Evolutionary conservation across 2,329 filamentous ascomycete species (phyloP).

Genomic region (Alternaria ventricosa): DNA sequence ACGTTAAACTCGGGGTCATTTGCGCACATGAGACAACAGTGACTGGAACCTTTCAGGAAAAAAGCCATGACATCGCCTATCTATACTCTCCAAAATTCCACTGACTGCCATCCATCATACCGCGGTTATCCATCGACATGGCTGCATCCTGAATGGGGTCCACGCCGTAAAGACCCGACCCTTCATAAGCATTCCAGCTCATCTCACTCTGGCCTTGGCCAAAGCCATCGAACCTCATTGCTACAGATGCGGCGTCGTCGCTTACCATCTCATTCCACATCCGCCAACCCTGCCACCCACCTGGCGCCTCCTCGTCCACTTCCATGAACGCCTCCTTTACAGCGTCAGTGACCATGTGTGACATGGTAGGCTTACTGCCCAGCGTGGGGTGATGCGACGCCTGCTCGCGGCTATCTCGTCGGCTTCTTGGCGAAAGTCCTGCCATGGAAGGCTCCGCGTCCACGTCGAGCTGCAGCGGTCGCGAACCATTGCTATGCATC

Average conservation of each 20-base stretch:
- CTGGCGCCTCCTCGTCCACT: slow-evolving; percentile 34
- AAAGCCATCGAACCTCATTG: slow-evolving; percentile 1
- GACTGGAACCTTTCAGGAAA: rapidly evolving
- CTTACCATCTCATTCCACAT: slow-evolving; percentile 38
- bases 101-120: slow-evolving; percentile 16
- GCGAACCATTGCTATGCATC: not conserved
- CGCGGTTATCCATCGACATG: slow-evolving; percentile 3
- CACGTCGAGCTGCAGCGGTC: slow-evolving; percentile 6
- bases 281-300: slow-evolving; percentile 37
- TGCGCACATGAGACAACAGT: not conserved
- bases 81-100: slow-evolving; percentile 28
- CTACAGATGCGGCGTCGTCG: not conserved
- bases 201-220: slow-evolving; percentile 10
- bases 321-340: slow-evolving; percentile 41
- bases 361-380: slow-evolving; percentile 7
- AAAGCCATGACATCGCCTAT: not conserved
- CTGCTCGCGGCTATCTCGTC: not conserved
- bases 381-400: not conserved
- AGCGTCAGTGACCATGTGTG: slow-evolving; percentile 27
- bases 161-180: slow-evolving; percentile 3
- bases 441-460: slow-evolving; percentile 1
- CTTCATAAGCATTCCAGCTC: slow-evolving; percentile 12
- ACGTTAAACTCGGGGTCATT: not conserved
- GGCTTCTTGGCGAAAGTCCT: not conserved
- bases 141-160: slow-evolving; percentile 15